Evolutionary conservation across 1,284 basidiomycete species (phyloP).

Genomic region (Ceratobasidium sp.): DNA sequence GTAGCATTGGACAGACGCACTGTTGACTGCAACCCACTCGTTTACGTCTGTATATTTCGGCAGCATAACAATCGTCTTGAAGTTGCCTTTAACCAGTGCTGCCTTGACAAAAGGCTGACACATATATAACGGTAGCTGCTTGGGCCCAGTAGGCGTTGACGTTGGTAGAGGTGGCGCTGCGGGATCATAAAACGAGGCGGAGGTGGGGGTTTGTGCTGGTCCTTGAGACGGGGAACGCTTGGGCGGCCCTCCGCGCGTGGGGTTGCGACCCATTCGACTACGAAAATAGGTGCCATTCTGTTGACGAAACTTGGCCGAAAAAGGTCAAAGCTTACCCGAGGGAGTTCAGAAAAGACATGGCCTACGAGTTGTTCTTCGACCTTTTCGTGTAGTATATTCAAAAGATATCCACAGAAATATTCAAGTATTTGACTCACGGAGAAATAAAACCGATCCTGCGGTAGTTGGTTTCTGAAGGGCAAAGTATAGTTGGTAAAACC

Average conservation of each 20-base stretch:
- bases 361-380: no score
- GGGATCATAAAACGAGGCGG: constrained; percentile 52
- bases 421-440: neutral
- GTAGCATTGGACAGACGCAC: constrained; percentile 3
- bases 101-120: constrained; percentile 96
- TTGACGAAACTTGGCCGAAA: constrained; percentile 24
- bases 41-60: constrained; percentile 96
- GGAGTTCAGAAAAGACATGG: constrained; percentile 70
- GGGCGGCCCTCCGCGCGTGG: constrained; percentile 69
- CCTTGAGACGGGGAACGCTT: constrained; percentile 69
- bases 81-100: constrained; percentile 96
- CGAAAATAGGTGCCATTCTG: constrained; percentile 39
- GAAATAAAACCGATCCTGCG: constrained; percentile 31
- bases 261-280: constrained; percentile 41
- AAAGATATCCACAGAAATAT: no score
- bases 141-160: constrained; percentile 59
- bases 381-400: no score
- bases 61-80: constrained; percentile 97
- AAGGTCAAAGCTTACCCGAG: constrained; percentile 64
- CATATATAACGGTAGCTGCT: constrained; percentile 78
- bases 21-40: constrained; percentile 23
- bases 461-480: neutral
- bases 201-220: constrained; percentile 56
- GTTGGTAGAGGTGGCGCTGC: constrained; percentile 72
- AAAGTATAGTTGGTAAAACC: no score